These are phyloP conservation scores for Beta vulgaris DNA, from an alignment of 148 eudicot genomes.

Conservation along the genomic window DNA sequence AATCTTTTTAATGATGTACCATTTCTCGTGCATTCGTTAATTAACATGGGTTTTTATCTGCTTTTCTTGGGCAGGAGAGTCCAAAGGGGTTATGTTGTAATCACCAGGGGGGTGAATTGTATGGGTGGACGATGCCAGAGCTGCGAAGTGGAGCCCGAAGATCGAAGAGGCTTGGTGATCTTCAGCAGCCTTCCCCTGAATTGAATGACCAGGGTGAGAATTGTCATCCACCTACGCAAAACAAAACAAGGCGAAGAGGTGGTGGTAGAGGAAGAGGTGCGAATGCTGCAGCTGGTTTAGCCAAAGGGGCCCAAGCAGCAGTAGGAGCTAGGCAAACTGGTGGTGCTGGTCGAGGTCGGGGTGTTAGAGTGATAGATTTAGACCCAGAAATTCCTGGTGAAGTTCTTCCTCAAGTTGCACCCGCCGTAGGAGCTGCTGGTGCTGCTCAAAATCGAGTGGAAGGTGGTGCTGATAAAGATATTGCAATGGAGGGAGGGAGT, in stretches of 20 bases:
- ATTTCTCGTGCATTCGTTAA: background rate
- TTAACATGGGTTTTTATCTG: slow-evolving; percentile 7
- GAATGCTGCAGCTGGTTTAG: slow-evolving; percentile 58
- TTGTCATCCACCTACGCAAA: slow-evolving; percentile 51
- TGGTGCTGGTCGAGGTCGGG: slow-evolving; percentile 87
- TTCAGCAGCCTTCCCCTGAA: slow-evolving; percentile 75
- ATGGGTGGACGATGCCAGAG: slow-evolving; percentile 99
- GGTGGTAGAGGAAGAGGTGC: slow-evolving; percentile 87
- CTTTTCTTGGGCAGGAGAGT: slow-evolving; percentile 26
- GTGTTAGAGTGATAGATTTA: slow-evolving; percentile 70
- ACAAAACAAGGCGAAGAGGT: slow-evolving; percentile 71
- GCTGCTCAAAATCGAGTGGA: slow-evolving; percentile 58
- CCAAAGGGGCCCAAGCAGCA: slow-evolving; percentile 58
- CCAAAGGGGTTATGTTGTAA: slow-evolving; percentile 35
- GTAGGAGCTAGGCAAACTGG: slow-evolving; percentile 61
- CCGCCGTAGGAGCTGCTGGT: slow-evolving; percentile 48
- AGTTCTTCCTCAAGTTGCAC: slow-evolving; percentile 56
- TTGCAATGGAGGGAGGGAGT: slow-evolving; percentile 81
- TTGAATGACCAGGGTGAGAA: slow-evolving; percentile 61
- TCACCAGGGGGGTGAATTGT: slow-evolving; percentile 53
- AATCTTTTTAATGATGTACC: background rate
- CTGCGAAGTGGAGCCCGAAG: slow-evolving; percentile 97
- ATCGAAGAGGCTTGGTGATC: slow-evolving; percentile 93
- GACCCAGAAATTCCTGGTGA: slow-evolving; percentile 74
- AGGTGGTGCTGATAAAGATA: slow-evolving; percentile 60